A percentile compares a stretch with the other conserved stretches of the same genome.
phyloP scores from a whole-genome alignment of 345 rosid genomes.

The Bretschneidera sinensis region DNA sequence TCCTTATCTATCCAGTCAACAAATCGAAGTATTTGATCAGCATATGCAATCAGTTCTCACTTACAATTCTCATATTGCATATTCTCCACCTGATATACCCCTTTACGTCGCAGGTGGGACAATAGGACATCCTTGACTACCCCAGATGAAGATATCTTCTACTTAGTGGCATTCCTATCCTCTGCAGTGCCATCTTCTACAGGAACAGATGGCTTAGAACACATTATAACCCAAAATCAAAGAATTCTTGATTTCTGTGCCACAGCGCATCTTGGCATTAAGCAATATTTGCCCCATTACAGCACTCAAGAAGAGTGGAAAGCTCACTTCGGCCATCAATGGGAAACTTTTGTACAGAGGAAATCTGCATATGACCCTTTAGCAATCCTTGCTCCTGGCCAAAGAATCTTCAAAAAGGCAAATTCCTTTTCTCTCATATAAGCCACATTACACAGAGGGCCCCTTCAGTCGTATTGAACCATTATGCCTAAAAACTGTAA shows the following conservation, averaged over 20 bases:
- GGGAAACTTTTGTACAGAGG: conserved; percentile 63
- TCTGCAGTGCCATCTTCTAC: conserved; percentile 67
- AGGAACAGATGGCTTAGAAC: conserved; percentile 49
- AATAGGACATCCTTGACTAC: conserved; percentile 64
- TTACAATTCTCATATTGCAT: neutral
- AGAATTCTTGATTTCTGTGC: conserved; percentile 49
- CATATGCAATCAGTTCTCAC: conserved; percentile 1
- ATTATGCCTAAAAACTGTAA: conserved; percentile 31
- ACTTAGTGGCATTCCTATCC: conserved; percentile 70
- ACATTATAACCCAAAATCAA: conserved; percentile 52
- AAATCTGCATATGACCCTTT: conserved; percentile 74
- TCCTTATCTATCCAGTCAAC: conserved; percentile 82
- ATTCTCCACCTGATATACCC: conserved; percentile 1
- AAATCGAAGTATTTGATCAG: conserved; percentile 57
- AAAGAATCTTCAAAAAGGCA: conserved; percentile 64
- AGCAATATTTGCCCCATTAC: conserved; percentile 79
- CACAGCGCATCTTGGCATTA: conserved; percentile 36
- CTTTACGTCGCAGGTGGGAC: conserved; percentile 67
- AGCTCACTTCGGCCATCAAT: conserved; percentile 64
- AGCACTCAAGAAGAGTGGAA: conserved; percentile 65
- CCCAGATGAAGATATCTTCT: conserved; percentile 76
- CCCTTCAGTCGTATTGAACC: conserved; percentile 9
- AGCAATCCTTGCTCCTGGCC: conserved; percentile 86
- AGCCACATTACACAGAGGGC: conserved; percentile 15
- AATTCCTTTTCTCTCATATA: conserved; percentile 19